These are phyloP conservation scores for Westerdykella aurantiaca DNA, from an alignment of 2,329 filamentous ascomycete genomes.

Conservation along the genomic window DNA sequence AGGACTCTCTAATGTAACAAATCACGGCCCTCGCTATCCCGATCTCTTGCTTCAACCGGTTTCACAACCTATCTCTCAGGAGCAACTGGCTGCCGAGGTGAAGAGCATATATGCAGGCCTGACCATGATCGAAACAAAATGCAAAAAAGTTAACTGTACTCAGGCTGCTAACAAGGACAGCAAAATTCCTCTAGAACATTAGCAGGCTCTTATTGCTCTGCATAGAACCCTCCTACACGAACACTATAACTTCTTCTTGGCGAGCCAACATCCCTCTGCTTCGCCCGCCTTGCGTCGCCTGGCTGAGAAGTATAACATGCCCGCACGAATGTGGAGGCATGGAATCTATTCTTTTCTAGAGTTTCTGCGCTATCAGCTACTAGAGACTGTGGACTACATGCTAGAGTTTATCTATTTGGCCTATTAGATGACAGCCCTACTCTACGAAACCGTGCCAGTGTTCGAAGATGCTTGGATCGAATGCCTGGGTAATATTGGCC, in stretches of 20 bases:
- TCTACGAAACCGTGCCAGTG: constrained; percentile 76
- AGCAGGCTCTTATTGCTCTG: constrained; percentile 75
- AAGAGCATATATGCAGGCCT: constrained; percentile 73
- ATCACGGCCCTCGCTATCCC: neutral
- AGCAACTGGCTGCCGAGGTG: constrained; percentile 69
- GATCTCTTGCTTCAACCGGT: neutral
- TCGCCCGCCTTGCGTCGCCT: constrained; percentile 61
- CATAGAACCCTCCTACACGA: constrained; percentile 78
- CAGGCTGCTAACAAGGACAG: no score
- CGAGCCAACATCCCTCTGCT: constrained; percentile 72
- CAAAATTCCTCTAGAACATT: constrained; percentile 36
- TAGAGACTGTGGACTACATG: constrained; percentile 80
- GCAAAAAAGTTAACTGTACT: constrained; percentile 71
- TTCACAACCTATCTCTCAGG: neutral
- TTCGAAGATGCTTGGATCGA: constrained; percentile 93
- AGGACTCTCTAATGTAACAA: no score
- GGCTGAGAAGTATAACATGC: constrained; percentile 82
- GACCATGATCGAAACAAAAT: constrained; percentile 75
- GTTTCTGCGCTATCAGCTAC: constrained; percentile 59
- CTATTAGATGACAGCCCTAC: constrained; percentile 81
- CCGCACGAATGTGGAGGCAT: constrained; percentile 88
- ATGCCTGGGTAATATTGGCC: constrained; percentile 76
- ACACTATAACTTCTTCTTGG: constrained; percentile 61
- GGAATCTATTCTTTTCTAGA: constrained; percentile 85
- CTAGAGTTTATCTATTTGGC: constrained; percentile 81